Percentiles rank a stretch among this genome's conserved stretches.
Evolutionary conservation across 2,329 filamentous ascomycete genomes (phyloP).

Genomic region (Stagonosporopsis rhizophila): DNA sequence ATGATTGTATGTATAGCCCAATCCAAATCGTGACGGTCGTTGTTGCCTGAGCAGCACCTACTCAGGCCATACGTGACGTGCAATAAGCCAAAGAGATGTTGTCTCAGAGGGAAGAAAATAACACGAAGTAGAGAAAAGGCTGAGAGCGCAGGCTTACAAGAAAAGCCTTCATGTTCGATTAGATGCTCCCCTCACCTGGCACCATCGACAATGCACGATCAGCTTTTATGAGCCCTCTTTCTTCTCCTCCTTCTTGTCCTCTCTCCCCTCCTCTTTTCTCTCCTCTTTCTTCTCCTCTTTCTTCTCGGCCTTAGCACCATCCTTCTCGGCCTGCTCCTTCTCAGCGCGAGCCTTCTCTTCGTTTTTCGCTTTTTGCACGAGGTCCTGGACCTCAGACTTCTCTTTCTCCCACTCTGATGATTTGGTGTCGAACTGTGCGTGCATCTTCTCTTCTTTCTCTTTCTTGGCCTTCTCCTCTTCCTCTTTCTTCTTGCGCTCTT

Average conservation of each 20-base stretch:
- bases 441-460: slow-evolving; percentile 77
- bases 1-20: neutral
- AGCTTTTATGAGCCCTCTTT: slow-evolving; percentile 16
- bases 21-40: slow-evolving; percentile 28
- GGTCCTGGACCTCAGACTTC: slow-evolving; percentile 77
- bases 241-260: slow-evolving; percentile 26
- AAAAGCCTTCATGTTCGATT: neutral
- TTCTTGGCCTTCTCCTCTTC: slow-evolving; percentile 77
- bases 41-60: slow-evolving; percentile 12
- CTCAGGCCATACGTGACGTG: slow-evolving; percentile 32
- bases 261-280: too few relatives aligned
- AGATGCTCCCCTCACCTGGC: neutral
- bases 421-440: slow-evolving; percentile 79
- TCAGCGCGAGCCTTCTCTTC: slow-evolving; percentile 49
- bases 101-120: neutral
- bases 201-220: neutral
- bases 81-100: neutral
- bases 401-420: slow-evolving; percentile 89
- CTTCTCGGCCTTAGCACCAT: slow-evolving; percentile 58
- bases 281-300: too few relatives aligned
- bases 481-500: slow-evolving; percentile 80
- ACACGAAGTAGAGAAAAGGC: neutral
- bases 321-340: slow-evolving; percentile 49
- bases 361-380: slow-evolving; percentile 64
- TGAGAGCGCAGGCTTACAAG: neutral